A percentile compares a stretch with the other conserved stretches of the same genome.
phyloP scores from a whole-genome alignment of 805 yeast species.

The Metschnikowia koreensis region DNA sequence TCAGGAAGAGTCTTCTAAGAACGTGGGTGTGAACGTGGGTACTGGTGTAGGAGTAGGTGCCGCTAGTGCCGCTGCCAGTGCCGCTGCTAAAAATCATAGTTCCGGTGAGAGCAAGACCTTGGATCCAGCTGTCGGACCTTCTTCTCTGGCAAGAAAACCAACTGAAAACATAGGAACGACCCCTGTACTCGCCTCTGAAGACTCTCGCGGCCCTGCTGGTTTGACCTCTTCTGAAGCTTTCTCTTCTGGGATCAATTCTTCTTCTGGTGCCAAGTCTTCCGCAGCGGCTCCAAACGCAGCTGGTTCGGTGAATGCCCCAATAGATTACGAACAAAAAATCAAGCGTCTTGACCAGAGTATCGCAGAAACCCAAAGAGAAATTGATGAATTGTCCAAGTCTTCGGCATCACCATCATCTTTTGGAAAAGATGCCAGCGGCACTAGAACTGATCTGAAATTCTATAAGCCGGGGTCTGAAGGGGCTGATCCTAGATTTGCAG shows the following conservation, averaged over 20 bases:
- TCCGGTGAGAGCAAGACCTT: neutral
- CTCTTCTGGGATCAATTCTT: neutral
- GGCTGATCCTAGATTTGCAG: slow-evolving; percentile 8
- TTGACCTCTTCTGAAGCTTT: neutral
- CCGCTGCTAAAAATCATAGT: neutral
- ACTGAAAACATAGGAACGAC: neutral
- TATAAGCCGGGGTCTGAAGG: slow-evolving; percentile 7
- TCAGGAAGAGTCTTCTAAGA: neutral
- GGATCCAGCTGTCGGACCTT: slow-evolving; percentile 2
- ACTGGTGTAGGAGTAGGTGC: slow-evolving; percentile 2
- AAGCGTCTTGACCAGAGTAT: slow-evolving; percentile 25
- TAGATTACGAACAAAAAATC: slow-evolving; percentile 25
- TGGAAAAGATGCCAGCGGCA: neutral
- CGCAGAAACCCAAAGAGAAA: slow-evolving; percentile 25
- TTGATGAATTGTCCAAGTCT: slow-evolving; percentile 15
- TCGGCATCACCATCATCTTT: neutral
- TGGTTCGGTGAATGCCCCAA: slow-evolving; percentile 17
- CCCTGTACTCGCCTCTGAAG: neutral
- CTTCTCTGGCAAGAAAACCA: slow-evolving; percentile 1
- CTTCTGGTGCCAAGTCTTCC: neutral
- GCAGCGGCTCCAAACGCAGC: slow-evolving; percentile 11
- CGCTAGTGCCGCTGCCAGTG: slow-evolving; percentile 10
- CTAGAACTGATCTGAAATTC: neutral
- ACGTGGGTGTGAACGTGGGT: neutral
- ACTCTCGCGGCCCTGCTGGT: neutral